A percentile compares a stretch with the other conserved stretches of the same genome.
phyloP scores from a whole-genome alignment of 306 rosid genomes.

The Pueraria montana region DNA sequence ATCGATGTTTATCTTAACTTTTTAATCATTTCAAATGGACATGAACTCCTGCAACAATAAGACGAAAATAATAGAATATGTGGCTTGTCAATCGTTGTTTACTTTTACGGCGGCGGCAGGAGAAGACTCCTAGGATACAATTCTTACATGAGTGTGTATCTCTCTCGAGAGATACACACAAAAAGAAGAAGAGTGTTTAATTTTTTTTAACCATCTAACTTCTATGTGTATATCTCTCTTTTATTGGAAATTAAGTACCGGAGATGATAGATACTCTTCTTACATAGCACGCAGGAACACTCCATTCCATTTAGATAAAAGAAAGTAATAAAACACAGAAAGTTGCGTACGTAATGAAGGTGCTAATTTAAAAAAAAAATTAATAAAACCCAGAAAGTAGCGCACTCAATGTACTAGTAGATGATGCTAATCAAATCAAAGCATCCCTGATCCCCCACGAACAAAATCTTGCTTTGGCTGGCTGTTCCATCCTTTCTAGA shows the following conservation, averaged over 20 bases:
- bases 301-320: background rate
- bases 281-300: background rate
- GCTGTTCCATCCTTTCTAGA: conserved; percentile 17
- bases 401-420: conserved; percentile 8
- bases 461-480: conserved; percentile 9
- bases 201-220: too few species aligned
- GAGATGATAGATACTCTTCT: too few species aligned
- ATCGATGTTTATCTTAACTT: background rate
- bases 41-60: background rate
- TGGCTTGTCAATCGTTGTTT: background rate
- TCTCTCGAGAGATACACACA: too few species aligned
- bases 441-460: background rate
- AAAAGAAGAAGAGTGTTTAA: too few species aligned
- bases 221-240: too few species aligned
- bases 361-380: background rate
- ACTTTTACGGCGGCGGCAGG: background rate
- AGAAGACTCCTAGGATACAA: background rate
- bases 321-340: background rate
- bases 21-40: background rate
- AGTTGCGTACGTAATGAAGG: background rate
- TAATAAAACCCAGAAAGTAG: conserved; percentile 5
- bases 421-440: conserved; percentile 17
- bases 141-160: too few species aligned
- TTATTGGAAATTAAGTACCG: too few species aligned
- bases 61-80: background rate